phyloP scores from a whole-genome alignment of 164 flowering plant genomes.

The Santalum album region DNA sequence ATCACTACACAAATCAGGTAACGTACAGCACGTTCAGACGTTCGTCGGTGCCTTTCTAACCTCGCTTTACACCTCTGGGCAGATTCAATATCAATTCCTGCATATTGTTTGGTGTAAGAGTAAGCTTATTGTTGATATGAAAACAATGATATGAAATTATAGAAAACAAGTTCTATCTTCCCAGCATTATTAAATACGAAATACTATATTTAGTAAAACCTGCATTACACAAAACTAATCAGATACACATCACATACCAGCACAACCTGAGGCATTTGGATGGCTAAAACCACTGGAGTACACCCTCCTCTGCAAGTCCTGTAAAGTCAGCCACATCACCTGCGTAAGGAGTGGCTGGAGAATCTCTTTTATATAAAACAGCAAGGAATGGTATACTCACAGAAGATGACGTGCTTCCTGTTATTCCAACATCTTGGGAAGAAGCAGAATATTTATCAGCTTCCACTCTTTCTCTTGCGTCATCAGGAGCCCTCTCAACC shows the following conservation, averaged over 20 bases:
- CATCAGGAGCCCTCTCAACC: slow-evolving; percentile 24
- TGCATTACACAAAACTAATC: too few relatives aligned
- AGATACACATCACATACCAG: slow-evolving; percentile 17
- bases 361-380: neutral
- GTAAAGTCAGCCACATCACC: slow-evolving; percentile 11
- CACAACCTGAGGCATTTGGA: slow-evolving; percentile 18
- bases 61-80: slow-evolving; percentile 85
- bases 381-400: slow-evolving; percentile 14
- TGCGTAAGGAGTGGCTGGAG: neutral
- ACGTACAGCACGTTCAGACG: slow-evolving; percentile 89
- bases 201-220: too few relatives aligned
- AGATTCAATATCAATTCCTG: slow-evolving; percentile 68
- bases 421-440: slow-evolving; percentile 27
- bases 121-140: too few relatives aligned
- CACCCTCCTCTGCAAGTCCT: slow-evolving; percentile 9
- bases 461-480: slow-evolving; percentile 23
- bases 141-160: too few relatives aligned
- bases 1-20: neutral
- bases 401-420: slow-evolving; percentile 30
- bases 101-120: slow-evolving; percentile 18
- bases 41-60: slow-evolving; percentile 76
- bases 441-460: slow-evolving; percentile 38
- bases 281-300: slow-evolving; percentile 14
- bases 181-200: too few relatives aligned
- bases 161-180: too few relatives aligned